These are phyloP conservation scores for Lasiosphaeria miniovina DNA, from an alignment of 495 filamentous ascomycete genomes.

Conservation along the genomic window DNA sequence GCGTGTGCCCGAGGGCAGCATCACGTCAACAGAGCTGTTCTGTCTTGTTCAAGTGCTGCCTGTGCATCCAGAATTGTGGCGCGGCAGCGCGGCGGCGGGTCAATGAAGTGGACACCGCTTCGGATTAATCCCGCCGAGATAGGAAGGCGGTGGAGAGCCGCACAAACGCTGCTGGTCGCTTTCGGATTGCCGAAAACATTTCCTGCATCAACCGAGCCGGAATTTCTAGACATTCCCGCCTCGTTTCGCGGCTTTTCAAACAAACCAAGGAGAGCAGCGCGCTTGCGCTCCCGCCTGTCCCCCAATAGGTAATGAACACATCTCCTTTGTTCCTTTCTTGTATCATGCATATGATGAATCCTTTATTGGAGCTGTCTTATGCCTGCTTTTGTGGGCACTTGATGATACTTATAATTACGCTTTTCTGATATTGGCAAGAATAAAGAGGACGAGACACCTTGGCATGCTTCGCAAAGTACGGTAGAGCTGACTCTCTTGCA, in stretches of 20 bases:
- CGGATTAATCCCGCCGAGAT: not conserved
- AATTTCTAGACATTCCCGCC: not conserved
- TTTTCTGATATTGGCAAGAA: conserved; percentile 38
- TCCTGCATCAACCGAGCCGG: not conserved
- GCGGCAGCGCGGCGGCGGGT: not conserved
- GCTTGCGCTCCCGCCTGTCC: conserved; percentile 2
- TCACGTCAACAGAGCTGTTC: too few relatives aligned
- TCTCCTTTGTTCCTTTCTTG: conserved; percentile 5
- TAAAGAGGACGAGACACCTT: not conserved
- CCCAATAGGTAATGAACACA: conserved; percentile 10
- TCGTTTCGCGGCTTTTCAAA: conserved; percentile 7
- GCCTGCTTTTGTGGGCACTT: conserved; percentile 36
- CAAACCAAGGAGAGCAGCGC: conserved; percentile 1
- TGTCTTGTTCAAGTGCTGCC: too few relatives aligned
- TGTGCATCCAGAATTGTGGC: too few relatives aligned
- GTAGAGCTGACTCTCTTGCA: not conserved
- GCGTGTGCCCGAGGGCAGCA: too few relatives aligned
- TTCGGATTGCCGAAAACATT: conserved; percentile 2
- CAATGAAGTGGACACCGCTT: not conserved
- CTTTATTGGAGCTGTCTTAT: conserved; percentile 99
- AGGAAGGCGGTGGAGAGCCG: not conserved
- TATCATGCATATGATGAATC: conserved; percentile 45
- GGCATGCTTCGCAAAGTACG: not conserved
- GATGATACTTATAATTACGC: conserved; percentile 56
- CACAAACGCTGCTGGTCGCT: not conserved